Base-by-base conservation (phyloP, 345 rosid genomes). In the Cardamine chenopodiifolia region DNA sequence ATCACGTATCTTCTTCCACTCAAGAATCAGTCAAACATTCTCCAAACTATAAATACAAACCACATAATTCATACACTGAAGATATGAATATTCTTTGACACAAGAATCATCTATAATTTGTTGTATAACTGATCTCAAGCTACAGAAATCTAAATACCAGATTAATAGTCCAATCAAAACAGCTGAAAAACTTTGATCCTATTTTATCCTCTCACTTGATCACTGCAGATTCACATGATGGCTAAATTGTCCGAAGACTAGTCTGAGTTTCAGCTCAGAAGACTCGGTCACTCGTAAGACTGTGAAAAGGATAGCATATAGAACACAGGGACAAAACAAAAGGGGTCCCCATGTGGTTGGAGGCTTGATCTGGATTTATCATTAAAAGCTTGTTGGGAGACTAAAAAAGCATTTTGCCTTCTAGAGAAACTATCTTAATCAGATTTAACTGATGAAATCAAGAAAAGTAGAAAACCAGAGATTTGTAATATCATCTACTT, bases 1-100 rank as follows among this genome's bases (percentile, higher is more conserved):
- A 70, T 71, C 80, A 70, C 67, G 72, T 70, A 76, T 70, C 75
- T 77, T 34, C 75, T 70, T 34, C 58, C 31, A 48, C 68, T 44
- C 32, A 77, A 71, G 76, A 78, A 56, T 20, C 77, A 66, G 81
- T 78, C 77, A 78, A 78, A 78, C 77, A 71, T 71, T 78, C 73
- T 71, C 50, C 4, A 71, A 65, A 70, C 54, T 55, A 26, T 32
- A 23, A 52, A 31, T 15, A 2, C 17, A 49, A 54, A 25, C 57
- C 60, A 56, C 17, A 57, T 55, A 62, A 54, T 17, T 10, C 55
- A 10, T 47, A 22, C n/a, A 32, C 39, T 6, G 13, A 67, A n/a
- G 3, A 39, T 19, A 28, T 57, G 62, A 34, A 61, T 5, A 42
- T 6, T 52, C 40, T 39, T 50, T 50, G 28, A 52, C 19, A 52